Evolutionary conservation across 169 alveolate genomes (phyloP), one percentile per base, ranked within the genome.

Genomic region (Plasmodium berghei): DNA sequence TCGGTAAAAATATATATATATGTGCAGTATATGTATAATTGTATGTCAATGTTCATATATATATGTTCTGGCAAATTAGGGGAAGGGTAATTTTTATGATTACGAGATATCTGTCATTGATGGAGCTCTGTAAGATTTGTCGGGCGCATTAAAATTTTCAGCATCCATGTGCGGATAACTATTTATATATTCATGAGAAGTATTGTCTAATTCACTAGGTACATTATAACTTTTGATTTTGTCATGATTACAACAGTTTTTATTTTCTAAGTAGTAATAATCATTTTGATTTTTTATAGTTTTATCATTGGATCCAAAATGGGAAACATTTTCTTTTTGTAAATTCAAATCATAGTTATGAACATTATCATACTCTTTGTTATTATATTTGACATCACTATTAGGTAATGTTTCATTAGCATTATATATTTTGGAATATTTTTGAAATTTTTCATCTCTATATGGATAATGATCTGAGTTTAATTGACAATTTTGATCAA

Each of bases 51-150:
- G 34, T 26, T 26, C 3, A 26, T 26, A 61, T 22, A 56, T 56
- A 8, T 56, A 3, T 12, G 6, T 42, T 52, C 59, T 14, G 4
- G 9, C 9, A 58, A 10, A 20, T 58, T n/a, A 58, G 10, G 26
- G 26, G 64, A 1, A 0, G 34, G 14, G 20, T 45, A 10, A 12
- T 3, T 1, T 5, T 26, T 3, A n/a, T n/a, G 55, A 49, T 64
- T 70, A 55, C 10, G 42, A 46, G n/a, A 77, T 77, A 48, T 77
- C 75, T 8, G 64, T 66, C 28, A 64, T 40, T 16, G 89, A 77
- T 42, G 89, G 75, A 20, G 63, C 49, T 28, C 58, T 77, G 14
- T 42, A 77, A 40, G 20, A 77, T 40, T 9, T 77, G 28, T 46
- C 22, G 12, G 42, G 49, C 8, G 52, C 71, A 46, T 63, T 34